Conservation (phyloP, 2,329 filamentous ascomycete genomes). For the Pseudocercospora eumusae region DNA sequence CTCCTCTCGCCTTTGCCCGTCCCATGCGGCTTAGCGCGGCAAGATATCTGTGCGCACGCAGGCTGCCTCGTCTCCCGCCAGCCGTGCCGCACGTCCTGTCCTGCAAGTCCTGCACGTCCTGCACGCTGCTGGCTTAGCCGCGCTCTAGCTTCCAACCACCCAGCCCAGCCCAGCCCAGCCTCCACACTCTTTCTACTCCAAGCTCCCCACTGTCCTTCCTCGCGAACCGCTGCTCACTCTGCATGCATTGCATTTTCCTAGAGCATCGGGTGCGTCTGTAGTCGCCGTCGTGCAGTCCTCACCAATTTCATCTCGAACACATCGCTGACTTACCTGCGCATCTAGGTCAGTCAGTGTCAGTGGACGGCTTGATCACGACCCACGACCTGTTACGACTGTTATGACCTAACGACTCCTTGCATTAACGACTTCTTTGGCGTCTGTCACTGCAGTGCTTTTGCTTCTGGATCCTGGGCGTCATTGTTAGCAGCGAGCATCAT, state of each 20-base stretch:
- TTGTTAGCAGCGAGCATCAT: conserved; percentile 33
- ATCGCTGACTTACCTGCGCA: conserved; percentile 24
- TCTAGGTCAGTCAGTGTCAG: conserved; percentile 31
- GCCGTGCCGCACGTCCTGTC: conserved; percentile 21
- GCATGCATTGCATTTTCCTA: conserved; percentile 42
- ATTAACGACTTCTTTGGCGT: conserved; percentile 40
- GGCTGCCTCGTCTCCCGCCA: conserved; percentile 25
- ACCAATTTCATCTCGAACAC: conserved; percentile 21
- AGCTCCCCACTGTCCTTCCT: conserved; percentile 34
- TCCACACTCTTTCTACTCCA: conserved; percentile 33
- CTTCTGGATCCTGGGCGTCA: conserved; percentile 28
- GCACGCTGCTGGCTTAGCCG: conserved; percentile 14
- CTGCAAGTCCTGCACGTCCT: background rate
- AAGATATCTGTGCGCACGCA: conserved; percentile 18
- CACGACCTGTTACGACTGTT: conserved; percentile 40
- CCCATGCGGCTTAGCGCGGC: conserved; percentile 24
- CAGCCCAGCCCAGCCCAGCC: no score
- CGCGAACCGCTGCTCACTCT: conserved; percentile 34
- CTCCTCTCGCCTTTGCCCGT: conserved; percentile 24
- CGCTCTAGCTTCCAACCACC: conserved; percentile 34
- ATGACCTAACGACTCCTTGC: conserved; percentile 39
- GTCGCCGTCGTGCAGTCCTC: conserved; percentile 37
- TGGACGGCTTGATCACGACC: conserved; percentile 34
- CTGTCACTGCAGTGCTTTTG: conserved; percentile 31
- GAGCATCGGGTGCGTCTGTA: conserved; percentile 40